Evolutionary conservation across 208 protist genomes (phyloP), one percentile per base, ranked within the genome.

Genomic region (Histomonas meleagridis): DNA sequence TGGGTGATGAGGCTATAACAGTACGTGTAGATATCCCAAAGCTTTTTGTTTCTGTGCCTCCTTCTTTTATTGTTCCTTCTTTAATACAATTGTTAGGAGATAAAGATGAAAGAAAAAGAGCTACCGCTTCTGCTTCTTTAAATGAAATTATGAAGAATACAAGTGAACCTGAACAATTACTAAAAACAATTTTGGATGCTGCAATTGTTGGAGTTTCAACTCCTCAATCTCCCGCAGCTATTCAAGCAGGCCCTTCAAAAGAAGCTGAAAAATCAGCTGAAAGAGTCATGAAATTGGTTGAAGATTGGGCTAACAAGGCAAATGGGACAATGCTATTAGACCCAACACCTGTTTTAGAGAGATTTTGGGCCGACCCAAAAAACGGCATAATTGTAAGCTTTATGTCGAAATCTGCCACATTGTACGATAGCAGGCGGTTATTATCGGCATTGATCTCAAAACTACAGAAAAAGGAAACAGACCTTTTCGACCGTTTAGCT

Each of bases 21-120:
- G 76, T 86, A 7, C 7, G 76, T 38, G 76, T 86, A 18, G 76
- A 86, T 49, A 86, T 86, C 55, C 76, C 76, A 18, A 86, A 86
- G 16, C 16, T 86, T 1, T 86, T 86, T 55, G 40, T 48, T 55
- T 43, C 40, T 57, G 76, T 86, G n/a, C 18, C 40, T 38, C 76
- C 76, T 23, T 18, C 43, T n/a, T 53, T 48, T 2, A 55, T 86
- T 55, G 76, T 86, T 86, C 76, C 76, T 26, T 21, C 76, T 28
- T 57, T 86, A n/a, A 86, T 86, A 18, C 43, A 38, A 16, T n/a
- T 86, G 32, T 16, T 86, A 1, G 32, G 76, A 18, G 76, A 86
- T 49, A 86, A 46, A n/a, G 28, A 28, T 28, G 76, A 86, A 46
- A 32, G 46, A 55, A 86, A 55, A 55, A 21, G 76, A 51, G 51